Conservation (phyloP, 441 rosid genomes). For the Erodium moschatum region DNA sequence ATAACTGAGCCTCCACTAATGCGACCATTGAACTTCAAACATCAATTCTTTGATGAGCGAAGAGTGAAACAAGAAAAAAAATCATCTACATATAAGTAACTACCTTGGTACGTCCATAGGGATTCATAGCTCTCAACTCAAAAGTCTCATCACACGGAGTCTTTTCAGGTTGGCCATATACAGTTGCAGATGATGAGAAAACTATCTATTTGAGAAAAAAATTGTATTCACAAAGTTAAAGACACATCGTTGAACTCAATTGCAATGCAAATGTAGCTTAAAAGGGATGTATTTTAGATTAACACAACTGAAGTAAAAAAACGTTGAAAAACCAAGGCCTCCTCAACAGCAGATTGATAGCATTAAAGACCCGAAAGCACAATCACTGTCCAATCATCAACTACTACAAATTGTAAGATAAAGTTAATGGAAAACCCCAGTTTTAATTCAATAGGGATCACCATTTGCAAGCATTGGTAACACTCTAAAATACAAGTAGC, state of each 20-base stretch:
- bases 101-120: constrained; percentile 70
- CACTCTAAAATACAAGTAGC: neutral
- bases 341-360: no score
- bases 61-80: neutral
- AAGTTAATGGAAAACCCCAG: no score
- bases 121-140: constrained; percentile 53
- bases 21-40: constrained; percentile 6
- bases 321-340: no score
- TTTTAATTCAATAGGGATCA: no score
- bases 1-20: neutral
- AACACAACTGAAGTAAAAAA: no score
- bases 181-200: constrained; percentile 71
- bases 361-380: no score
- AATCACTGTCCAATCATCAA: no score
- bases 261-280: no score
- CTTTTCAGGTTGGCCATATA: constrained; percentile 63
- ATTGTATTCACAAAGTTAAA: neutral
- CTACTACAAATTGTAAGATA: no score
- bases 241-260: neutral
- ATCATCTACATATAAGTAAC: neutral
- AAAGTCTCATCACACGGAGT: constrained; percentile 59
- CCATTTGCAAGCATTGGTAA: neutral
- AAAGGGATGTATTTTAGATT: no score
- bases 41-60: neutral
- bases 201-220: constrained; percentile 35